A percentile compares a stretch with the other conserved stretches of the same genome.
These are phyloP conservation scores for Polygonum maritimum DNA, from an alignment of 148 eudicot genomes.

Conservation along the genomic window DNA sequence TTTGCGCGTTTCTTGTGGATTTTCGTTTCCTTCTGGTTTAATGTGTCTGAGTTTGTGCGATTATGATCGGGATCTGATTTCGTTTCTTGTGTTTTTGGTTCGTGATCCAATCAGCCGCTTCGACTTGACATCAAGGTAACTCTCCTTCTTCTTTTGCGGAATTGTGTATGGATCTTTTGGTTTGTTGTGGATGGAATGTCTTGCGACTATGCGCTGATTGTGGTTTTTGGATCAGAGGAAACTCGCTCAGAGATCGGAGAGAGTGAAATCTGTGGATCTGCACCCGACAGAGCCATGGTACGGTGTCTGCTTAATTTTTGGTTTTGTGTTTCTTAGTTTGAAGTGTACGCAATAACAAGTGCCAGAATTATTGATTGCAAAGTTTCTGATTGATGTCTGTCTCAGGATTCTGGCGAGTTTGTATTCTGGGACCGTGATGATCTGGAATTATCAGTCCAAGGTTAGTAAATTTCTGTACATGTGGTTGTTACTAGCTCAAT, in stretches of 20 bases:
- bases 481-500: background rate
- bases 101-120: constrained; percentile 10
- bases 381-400: background rate
- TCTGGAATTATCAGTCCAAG: constrained; percentile 73
- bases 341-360: background rate
- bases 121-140: constrained; percentile 14
- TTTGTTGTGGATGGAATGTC: background rate
- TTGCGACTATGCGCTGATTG: background rate
- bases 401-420: constrained; percentile 67
- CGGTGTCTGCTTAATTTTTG: background rate
- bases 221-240: constrained; percentile 38
- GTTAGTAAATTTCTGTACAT: constrained; percentile 21
- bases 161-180: background rate
- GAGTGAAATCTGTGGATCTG: constrained; percentile 71
- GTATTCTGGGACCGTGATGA: constrained; percentile 59
- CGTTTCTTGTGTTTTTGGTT: background rate
- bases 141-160: background rate
- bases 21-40: background rate
- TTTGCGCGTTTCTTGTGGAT: background rate
- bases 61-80: constrained; percentile 9
- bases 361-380: background rate
- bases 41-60: background rate
- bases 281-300: constrained; percentile 83
- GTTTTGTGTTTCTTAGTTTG: background rate
- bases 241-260: constrained; percentile 56